These are phyloP conservation scores for Fusarium subglutinans DNA, from an alignment of 2,329 filamentous ascomycete genomes.

Conservation along the genomic window DNA sequence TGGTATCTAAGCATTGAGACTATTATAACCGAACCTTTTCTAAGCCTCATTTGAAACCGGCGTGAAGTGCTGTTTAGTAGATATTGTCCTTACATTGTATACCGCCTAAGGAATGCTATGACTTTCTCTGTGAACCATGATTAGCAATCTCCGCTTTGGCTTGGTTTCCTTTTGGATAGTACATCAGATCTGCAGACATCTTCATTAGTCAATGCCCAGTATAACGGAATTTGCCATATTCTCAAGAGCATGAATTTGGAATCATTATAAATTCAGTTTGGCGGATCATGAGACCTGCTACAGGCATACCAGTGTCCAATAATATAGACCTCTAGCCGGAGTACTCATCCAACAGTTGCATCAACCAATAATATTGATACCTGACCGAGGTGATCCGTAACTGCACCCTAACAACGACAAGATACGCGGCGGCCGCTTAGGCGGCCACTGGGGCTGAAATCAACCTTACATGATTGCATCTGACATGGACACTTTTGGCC, in stretches of 20 bases:
- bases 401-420: neutral
- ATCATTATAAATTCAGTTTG: neutral
- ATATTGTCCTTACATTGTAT: neutral
- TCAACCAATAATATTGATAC: neutral
- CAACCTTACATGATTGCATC: neutral
- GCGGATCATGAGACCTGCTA: neutral
- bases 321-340: neutral
- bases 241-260: too few species aligned
- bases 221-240: neutral
- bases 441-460: neutral
- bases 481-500: neutral
- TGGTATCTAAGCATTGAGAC: fast-evolving
- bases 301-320: neutral
- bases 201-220: fast-evolving
- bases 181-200: neutral
- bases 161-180: neutral
- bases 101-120: neutral
- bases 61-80: fast-evolving
- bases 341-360: too few species aligned
- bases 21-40: fast-evolving
- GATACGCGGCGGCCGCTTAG: neutral
- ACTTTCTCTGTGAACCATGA: neutral
- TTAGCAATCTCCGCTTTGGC: neutral
- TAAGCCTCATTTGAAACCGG: too few species aligned
- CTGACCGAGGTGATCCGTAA: neutral